A percentile compares a stretch with the other conserved stretches of the same genome.
Conservation (phyloP, 1,139 yeast genomes). For the Taiozyma onychis region DNA sequence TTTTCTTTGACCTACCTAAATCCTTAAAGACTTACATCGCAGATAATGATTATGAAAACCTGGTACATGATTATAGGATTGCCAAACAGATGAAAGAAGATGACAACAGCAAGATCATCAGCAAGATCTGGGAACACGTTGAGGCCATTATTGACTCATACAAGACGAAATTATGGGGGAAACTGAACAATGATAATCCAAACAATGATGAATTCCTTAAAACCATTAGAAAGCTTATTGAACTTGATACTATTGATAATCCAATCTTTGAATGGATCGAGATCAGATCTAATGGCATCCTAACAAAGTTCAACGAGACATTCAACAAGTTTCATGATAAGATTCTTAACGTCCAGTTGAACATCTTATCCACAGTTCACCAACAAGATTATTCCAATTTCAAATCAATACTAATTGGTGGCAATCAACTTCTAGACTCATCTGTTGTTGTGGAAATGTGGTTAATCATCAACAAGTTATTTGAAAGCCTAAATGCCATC, state of each 20-base stretch:
- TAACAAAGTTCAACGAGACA: slow-evolving; percentile 32
- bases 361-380: slow-evolving; percentile 26
- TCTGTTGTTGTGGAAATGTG: slow-evolving; percentile 48
- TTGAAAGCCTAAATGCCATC: slow-evolving; percentile 34
- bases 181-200: slow-evolving; percentile 37
- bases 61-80: slow-evolving; percentile 62
- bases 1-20: slow-evolving; percentile 70
- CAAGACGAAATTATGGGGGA: slow-evolving; percentile 57
- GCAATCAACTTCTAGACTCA: slow-evolving; percentile 34
- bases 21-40: slow-evolving; percentile 47
- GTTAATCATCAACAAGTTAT: slow-evolving; percentile 41
- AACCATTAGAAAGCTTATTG: slow-evolving; percentile 53
- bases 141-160: slow-evolving; percentile 60
- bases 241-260: slow-evolving; percentile 52
- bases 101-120: slow-evolving; percentile 28
- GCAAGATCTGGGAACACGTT: slow-evolving; percentile 62
- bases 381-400: slow-evolving; percentile 23
- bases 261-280: slow-evolving; percentile 63
- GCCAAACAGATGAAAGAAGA: slow-evolving; percentile 35
- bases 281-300: slow-evolving; percentile 37
- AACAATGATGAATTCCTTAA: slow-evolving; percentile 43
- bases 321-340: slow-evolving; percentile 27
- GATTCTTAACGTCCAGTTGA: slow-evolving; percentile 30
- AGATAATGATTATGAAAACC: slow-evolving; percentile 60
- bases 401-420: slow-evolving; percentile 11